Evolutionary conservation across 257 asterid species (phyloP).

Genomic region (Henckelia pumila): DNA sequence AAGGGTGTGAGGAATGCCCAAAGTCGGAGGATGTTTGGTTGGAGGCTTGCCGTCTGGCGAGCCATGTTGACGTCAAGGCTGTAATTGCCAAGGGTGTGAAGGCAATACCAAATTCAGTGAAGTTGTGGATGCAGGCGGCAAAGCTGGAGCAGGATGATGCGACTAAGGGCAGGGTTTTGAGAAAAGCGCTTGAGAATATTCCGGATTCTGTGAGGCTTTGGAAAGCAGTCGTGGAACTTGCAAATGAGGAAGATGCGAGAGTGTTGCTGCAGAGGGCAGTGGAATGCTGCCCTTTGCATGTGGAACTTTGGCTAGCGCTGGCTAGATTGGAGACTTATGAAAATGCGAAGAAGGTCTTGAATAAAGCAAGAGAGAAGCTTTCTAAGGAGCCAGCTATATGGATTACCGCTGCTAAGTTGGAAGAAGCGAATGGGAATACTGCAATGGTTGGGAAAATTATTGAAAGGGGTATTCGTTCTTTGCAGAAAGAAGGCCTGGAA

Average conservation of each 20-base stretch:
- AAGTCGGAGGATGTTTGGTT: slow-evolving; percentile 90
- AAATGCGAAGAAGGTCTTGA: slow-evolving; percentile 78
- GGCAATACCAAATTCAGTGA: slow-evolving; percentile 81
- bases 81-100: slow-evolving; percentile 84
- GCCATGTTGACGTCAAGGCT: slow-evolving; percentile 74
- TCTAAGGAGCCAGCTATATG: slow-evolving; percentile 87
- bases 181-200: slow-evolving; percentile 81
- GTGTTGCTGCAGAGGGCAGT: slow-evolving; percentile 79
- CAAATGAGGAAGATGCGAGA: slow-evolving; percentile 77
- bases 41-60: slow-evolving; percentile 83
- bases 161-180: slow-evolving; percentile 67
- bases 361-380: slow-evolving; percentile 77
- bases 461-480: slow-evolving; percentile 76
- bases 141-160: slow-evolving; percentile 73
- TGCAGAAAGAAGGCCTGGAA: slow-evolving; percentile 81
- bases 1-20: slow-evolving; percentile 86
- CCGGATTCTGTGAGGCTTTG: slow-evolving; percentile 88
- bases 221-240: slow-evolving; percentile 94
- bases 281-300: slow-evolving; percentile 66
- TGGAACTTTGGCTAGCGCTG: slow-evolving; percentile 87
- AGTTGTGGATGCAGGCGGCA: slow-evolving; percentile 89
- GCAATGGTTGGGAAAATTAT: slow-evolving; percentile 70
- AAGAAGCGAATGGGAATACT: slow-evolving; percentile 80
- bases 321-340: slow-evolving; percentile 82
- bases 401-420: slow-evolving; percentile 91